Evolutionary conservation across 164 flowering plant genomes (phyloP).

Genomic region (Chimonanthus praecox): DNA sequence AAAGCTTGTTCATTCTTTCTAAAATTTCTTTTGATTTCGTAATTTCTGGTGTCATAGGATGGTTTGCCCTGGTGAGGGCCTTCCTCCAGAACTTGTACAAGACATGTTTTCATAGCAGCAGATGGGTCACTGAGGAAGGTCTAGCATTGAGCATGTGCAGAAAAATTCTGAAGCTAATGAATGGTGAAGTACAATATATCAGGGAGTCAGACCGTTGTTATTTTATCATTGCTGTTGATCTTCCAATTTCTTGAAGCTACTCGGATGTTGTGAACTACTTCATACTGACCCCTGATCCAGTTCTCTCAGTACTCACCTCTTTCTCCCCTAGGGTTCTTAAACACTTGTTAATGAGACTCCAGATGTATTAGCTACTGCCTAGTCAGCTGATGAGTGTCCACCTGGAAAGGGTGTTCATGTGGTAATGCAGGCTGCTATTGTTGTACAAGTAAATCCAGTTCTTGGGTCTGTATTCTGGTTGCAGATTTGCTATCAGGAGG

Average conservation of each 20-base stretch:
- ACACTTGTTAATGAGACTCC: not conserved
- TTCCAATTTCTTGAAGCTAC: conserved; percentile 37
- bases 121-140: conserved; percentile 72
- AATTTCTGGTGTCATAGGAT: conserved; percentile 36
- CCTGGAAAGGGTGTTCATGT: not conserved
- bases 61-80: conserved; percentile 74
- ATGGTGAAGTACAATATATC: conserved; percentile 80
- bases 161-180: conserved; percentile 70
- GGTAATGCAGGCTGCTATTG: not conserved
- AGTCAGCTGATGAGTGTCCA: not conserved
- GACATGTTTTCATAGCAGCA: conserved; percentile 76
- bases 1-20: not conserved
- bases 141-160: conserved; percentile 75
- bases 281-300: not conserved
- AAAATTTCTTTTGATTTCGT: too few relatives aligned
- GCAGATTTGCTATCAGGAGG: not conserved
- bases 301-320: not conserved
- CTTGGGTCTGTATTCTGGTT: not conserved
- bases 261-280: conserved; percentile 22
- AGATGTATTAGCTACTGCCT: not conserved
- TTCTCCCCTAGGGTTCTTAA: not conserved
- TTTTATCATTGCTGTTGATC: conserved; percentile 51
- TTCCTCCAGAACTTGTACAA: conserved; percentile 66
- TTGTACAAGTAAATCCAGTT: not conserved
- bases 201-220: conserved; percentile 74